Evolutionary conservation across 2,329 filamentous ascomycete species (phyloP), one percentile per base, ranked within the genome.

Genomic region (Monilinia aucupariae): DNA sequence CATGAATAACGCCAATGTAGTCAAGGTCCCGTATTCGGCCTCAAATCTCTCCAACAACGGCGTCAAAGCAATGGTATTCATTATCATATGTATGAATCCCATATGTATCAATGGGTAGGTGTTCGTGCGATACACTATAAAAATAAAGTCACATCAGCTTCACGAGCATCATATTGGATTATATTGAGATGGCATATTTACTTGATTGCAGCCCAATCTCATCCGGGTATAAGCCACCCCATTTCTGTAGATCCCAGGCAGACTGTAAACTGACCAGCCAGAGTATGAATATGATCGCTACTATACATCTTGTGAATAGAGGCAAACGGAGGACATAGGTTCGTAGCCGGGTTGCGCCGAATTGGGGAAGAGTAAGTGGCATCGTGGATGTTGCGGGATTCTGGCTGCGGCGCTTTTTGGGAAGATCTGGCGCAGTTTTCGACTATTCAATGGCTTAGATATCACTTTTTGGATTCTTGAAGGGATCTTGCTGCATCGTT

Each of bases 41-140:
- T 99, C 94, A 76, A 97, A 99, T 65, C 92, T 85, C 76, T 97
- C 93, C 75, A 99, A 78, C 59, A 99, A 80, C n/a, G 94, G 94
- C 47, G 88, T 87, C 66, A 97, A 75, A 27, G 91, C 90, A 67
- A 96, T 59, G 30, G 91, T 75, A 76, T 97, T 96, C 73, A 96
- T 78, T 60, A 92, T 72, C 65, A 88, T 82, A 76, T 97, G 94
- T 70, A 96, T 79, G 74, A 96, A 82, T 70, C 88, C 89, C 51
- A 85, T 76, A 74, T 99, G 94, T 65, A 97, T 86, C 63, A 99
- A 80, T 0, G 92, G 91, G 73, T 91, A 99, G 0, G 93, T 96
- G 74, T 96, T 97, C 43, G 96, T 82, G 65, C 94, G 87, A 76
- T 97, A 93, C 79, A 96, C 92, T 96, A 37, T 17, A 69, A 60